A percentile compares a stretch with the other conserved stretches of the same genome.
Conservation (phyloP, 768 basidiomycete genomes). For the Kwoniella dendrophila region DNA sequence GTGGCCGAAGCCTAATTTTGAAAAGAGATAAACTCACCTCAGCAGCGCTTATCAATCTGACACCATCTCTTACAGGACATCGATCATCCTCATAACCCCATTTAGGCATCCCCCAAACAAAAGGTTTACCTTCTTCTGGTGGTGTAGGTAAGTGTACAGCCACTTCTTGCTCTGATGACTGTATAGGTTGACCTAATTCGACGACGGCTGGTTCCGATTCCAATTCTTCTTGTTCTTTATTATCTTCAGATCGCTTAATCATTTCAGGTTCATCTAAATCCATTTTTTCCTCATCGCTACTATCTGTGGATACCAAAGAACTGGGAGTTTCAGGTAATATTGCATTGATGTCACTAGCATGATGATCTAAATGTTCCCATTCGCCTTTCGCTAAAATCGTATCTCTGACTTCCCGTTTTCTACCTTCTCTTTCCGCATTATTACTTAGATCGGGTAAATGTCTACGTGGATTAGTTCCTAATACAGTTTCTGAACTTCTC, state of each 20-base stretch:
- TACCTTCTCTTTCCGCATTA: constrained; percentile 18
- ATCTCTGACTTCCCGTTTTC: constrained; percentile 38
- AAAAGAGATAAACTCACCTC: constrained; percentile 30
- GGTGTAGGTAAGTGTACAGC: constrained; percentile 23
- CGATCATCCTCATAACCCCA: constrained; percentile 49
- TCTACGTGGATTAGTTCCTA: constrained; percentile 13
- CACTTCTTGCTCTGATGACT: constrained; percentile 14
- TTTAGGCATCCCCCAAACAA: constrained; percentile 49
- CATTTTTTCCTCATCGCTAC: constrained; percentile 40
- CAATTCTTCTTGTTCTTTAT: no score
- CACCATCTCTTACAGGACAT: constrained; percentile 43
- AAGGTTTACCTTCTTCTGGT: constrained; percentile 25
- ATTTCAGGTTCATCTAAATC: constrained; percentile 21
- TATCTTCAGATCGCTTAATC: not conserved
- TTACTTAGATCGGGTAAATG: not conserved
- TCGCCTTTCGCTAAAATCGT: constrained; percentile 37
- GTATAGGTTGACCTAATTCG: constrained; percentile 10
- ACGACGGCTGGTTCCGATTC: no score
- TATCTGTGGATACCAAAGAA: not conserved
- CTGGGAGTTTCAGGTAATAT: not conserved
- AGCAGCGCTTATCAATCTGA: constrained; percentile 41
- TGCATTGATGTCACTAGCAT: not conserved
- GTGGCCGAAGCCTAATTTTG: not conserved
- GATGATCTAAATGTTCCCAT: constrained; percentile 21
- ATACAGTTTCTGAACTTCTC: constrained; percentile 38